A percentile compares a stretch with the other conserved stretches of the same genome.
These are phyloP conservation scores for Coniochaeta prunicola DNA, from an alignment of 2,329 filamentous ascomycete species.

Conservation along the genomic window DNA sequence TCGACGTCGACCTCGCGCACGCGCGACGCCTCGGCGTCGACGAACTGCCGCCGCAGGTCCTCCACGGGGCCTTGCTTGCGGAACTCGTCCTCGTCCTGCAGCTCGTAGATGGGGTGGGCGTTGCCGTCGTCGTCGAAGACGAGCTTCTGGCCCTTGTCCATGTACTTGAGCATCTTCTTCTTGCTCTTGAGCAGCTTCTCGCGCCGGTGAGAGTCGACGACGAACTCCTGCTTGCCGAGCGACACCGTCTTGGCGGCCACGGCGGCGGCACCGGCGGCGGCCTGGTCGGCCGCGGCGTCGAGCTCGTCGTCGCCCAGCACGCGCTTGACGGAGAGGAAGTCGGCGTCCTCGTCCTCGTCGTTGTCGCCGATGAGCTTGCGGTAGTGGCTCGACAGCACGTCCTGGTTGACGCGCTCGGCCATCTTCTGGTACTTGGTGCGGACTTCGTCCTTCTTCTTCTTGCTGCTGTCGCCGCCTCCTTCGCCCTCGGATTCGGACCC, in stretches of 20 bases:
- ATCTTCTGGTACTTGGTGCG: conserved; percentile 95
- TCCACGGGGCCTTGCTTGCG: conserved; percentile 65
- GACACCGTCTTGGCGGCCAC: conserved; percentile 51
- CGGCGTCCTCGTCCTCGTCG: conserved; percentile 49
- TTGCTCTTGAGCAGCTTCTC: conserved; percentile 95
- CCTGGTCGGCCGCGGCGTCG: conserved; percentile 36
- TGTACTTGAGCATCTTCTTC: conserved; percentile 88
- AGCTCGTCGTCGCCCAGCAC: conserved; percentile 68
- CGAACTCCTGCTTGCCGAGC: conserved; percentile 61
- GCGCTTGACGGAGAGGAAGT: conserved; percentile 86
- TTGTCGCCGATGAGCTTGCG: conserved; percentile 64
- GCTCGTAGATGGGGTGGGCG: conserved; percentile 77
- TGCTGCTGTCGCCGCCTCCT: conserved; percentile 34
- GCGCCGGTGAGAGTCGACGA: conserved; percentile 89
- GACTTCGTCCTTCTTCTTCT: conserved; percentile 63
- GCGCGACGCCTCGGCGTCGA: conserved; percentile 65
- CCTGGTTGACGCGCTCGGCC: conserved; percentile 95
- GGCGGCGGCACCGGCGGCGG: conserved; percentile 5
- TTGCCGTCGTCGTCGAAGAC: conserved; percentile 91
- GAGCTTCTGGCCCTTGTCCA: conserved; percentile 76
- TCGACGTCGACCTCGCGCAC: conserved; percentile 69
- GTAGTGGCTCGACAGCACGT: conserved; percentile 91
- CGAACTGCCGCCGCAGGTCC: conserved; percentile 67
- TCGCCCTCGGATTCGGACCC: conserved; percentile 47
- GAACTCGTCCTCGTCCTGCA: conserved; percentile 81